These are phyloP conservation scores for Sphagnum magellanicum DNA, from an alignment of 228 moss, liverwort and hornwort species.

Conservation along the genomic window DNA sequence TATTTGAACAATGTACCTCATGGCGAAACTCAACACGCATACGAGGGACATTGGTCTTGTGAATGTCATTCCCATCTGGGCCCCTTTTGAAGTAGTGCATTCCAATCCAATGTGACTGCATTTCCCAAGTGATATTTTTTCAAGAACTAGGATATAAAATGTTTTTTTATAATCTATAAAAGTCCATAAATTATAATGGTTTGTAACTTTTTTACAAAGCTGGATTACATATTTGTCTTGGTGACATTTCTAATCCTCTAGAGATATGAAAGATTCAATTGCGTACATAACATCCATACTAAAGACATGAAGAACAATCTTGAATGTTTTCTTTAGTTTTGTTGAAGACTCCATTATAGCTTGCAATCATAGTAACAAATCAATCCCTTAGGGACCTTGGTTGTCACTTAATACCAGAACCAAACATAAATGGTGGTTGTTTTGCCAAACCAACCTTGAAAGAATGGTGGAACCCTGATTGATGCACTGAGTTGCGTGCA, in stretches of 20 bases:
- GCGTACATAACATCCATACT: too few relatives aligned
- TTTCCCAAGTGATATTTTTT: background rate
- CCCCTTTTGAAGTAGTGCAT: constrained; percentile 70
- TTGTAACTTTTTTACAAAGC: background rate
- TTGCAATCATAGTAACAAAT: background rate
- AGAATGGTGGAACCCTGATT: constrained; percentile 81
- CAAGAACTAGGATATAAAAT: background rate
- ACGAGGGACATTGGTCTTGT: constrained; percentile 95
- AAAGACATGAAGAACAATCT: background rate
- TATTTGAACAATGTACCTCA: constrained; percentile 43
- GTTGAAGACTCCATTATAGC: background rate
- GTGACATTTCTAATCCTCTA: too few relatives aligned
- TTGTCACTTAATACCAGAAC: background rate
- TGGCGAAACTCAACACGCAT: constrained; percentile 98
- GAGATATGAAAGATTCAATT: too few relatives aligned
- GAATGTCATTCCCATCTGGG: constrained; percentile 83
- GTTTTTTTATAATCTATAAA: background rate
- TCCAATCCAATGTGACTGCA: constrained; percentile 89
- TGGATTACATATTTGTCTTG: too few relatives aligned
- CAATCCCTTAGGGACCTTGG: background rate
- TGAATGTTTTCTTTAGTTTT: background rate
- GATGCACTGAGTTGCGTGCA: constrained; percentile 92
- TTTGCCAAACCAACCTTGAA: constrained; percentile 47
- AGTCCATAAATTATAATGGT: background rate
- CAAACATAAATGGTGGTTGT: background rate